Evolutionary conservation across 2,329 filamentous ascomycete genomes (phyloP), one percentile per base, ranked within the genome.

Genomic region (Fusarium nematophilum): DNA sequence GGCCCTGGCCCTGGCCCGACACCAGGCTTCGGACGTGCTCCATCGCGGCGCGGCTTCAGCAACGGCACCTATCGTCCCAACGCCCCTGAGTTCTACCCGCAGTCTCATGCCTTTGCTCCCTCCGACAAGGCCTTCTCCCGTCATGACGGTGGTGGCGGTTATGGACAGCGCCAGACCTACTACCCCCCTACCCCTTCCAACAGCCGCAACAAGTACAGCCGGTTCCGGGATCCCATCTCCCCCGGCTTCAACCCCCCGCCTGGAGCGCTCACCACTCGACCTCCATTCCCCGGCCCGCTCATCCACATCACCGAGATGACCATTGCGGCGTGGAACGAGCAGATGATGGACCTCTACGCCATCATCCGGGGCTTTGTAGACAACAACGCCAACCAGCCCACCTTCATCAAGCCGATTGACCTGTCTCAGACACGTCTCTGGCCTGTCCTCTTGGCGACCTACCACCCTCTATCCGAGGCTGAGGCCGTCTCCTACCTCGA

Each of bases 401-500:
- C 71, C 18, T 59, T 64, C n/a, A 63, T 70, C 26, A 65, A 63
- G 26, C 64, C 65, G n/a, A 57, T 62, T 21, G 70, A 72, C 15
- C 52, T 75, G 33, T 65, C 66, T 42, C 49, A 61, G 39, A 71
- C 70, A n/a, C 62, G 65, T 5, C 65, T 77, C 33, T 78, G 76
- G 75, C 68, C 71, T 3, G 70, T 76, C 17, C 68, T 78, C 11
- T 53, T 78, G 27, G 71, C 74, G 1, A 74, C 72, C 2, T 78
- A 78, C 53, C 68, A 72, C 27, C 75, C 76, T 6, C 69, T 79
- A 17, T 74, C 72, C 13, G 72, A 75, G 47, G 38, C 64, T 1
- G 76, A 79, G 59, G 76, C 77, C 2, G 61, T 73, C 4, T 76
- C 77, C 4, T 79, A 79, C 44, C 73, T 79, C 15, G 73, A 77